Evolutionary conservation across 202 grass and related monocot genomes (phyloP).

Genomic region (Hordeum pubiflorum): DNA sequence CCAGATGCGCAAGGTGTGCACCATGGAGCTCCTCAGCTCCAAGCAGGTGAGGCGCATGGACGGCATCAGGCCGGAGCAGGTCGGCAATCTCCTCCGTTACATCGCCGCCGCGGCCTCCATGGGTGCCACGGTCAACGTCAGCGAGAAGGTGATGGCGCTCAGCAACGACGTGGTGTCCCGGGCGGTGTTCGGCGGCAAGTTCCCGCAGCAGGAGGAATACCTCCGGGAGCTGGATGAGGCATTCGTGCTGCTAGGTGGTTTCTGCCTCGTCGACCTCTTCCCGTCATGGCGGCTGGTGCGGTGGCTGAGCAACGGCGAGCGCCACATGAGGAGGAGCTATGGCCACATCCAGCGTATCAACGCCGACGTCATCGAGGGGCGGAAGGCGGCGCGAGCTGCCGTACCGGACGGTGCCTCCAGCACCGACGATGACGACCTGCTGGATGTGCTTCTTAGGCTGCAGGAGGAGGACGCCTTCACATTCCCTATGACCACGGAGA

Average conservation of each 20-base stretch:
- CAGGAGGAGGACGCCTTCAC: background rate
- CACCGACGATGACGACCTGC: background rate
- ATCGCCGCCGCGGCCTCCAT: background rate
- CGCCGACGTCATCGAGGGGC: conserved; percentile 7
- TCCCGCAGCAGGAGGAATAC: conserved; percentile 6
- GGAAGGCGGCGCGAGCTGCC: background rate
- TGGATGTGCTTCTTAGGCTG: conserved; percentile 20
- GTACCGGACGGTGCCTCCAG: background rate
- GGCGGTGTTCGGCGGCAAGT: conserved; percentile 30
- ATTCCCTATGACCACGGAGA: background rate
- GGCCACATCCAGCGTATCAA: background rate
- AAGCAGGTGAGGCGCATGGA: conserved; percentile 19
- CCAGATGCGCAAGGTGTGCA: conserved; percentile 23
- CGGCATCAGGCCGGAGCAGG: background rate
- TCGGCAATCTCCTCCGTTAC: background rate
- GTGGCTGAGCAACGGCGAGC: background rate
- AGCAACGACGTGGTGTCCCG: conserved; percentile 8
- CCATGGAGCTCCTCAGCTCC: conserved; percentile 10
- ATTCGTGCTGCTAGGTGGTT: background rate
- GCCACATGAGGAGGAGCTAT: background rate
- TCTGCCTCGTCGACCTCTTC: conserved; percentile 29
- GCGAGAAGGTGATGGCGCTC: background rate
- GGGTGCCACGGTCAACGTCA: too few relatives aligned
- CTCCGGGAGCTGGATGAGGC: background rate
- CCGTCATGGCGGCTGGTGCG: conserved; percentile 8